Evolutionary conservation across 1,284 basidiomycete species (phyloP), one percentile per base, ranked within the genome.

Genomic region (Tilletia horrida): DNA sequence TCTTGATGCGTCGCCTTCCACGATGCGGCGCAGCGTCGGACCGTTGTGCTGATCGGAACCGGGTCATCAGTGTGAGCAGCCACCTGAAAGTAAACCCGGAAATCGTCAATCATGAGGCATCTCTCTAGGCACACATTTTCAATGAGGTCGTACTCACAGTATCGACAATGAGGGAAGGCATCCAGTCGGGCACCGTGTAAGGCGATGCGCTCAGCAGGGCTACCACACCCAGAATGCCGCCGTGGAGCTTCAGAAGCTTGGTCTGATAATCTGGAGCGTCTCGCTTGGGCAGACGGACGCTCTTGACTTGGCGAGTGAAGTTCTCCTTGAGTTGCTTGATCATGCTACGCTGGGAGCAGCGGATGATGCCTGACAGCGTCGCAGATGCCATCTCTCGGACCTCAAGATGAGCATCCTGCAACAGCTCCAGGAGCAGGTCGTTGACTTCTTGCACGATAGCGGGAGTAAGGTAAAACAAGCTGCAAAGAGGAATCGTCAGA

Each of bases 331-430:
- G 85, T 4, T 90, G 88, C 63, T 91, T 84, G 74, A 97, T 93
- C 76, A 90, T 91, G 69, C 91, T 87, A 66, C 94, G 87, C 81
- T 97, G 93, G 13, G 93, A 95, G 79, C 93, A 96, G 71, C 95
- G 87, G 44, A 98, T 87, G 73, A 98, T 89, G 23, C 92, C 91
- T 21, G 91, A 90, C 42, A 98, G 84, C 48, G 92, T 91, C 6
- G 74, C 72, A 9, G 76, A 72, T 1, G 79, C 77, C 79, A 81
- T 79, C 63, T 81, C 79, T 13, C 79, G 69, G 40, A 81, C 80
- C 62, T 81, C 80, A 43, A 77, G 71, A 27, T 81, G 80, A 48
- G 66, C 48, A 55, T 81, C 80, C 59, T 66, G 65, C 2, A 81
- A 73, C 50, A 81, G 70, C 50, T 71, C 70, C 3, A 80, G 66